phyloP scores from a whole-genome alignment of 1,284 basidiomycete genomes.

The Anthracocystis panici-leucophaei region DNA sequence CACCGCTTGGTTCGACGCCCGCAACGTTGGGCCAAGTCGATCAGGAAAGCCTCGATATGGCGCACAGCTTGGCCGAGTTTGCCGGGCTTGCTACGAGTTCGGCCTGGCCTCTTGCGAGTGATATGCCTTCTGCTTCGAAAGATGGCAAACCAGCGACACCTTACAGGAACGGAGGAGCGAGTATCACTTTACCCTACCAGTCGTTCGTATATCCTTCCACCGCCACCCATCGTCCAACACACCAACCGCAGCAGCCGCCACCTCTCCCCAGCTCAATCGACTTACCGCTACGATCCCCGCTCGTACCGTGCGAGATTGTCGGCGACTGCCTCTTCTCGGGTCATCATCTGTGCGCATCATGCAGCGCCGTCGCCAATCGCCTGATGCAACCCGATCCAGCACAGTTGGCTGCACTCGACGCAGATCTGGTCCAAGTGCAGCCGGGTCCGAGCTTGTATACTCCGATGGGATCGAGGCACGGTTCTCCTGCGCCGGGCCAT shows the following conservation, averaged over 20 bases:
- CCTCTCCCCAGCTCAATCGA: background rate
- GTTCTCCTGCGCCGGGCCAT: constrained; percentile 16
- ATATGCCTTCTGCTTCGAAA: background rate
- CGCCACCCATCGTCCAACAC: constrained; percentile 6
- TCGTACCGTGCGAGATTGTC: constrained; percentile 36
- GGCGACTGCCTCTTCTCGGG: constrained; percentile 49
- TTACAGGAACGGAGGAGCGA: constrained; percentile 4
- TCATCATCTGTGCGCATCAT: constrained; percentile 30
- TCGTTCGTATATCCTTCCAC: constrained; percentile 6
- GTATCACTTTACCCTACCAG: background rate
- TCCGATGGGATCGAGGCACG: constrained; percentile 27
- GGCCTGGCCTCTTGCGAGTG: constrained; percentile 16
- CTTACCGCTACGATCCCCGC: constrained; percentile 3
- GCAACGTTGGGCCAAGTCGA: constrained; percentile 4
- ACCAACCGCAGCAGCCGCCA: constrained; percentile 5
- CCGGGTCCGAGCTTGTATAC: constrained; percentile 44
- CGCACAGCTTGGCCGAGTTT: constrained; percentile 39
- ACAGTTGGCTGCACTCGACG: constrained; percentile 25
- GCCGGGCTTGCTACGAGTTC: constrained; percentile 37
- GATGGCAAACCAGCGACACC: background rate
- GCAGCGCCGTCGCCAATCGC: constrained; percentile 42
- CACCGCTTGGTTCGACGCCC: constrained; percentile 10
- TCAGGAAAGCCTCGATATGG: constrained; percentile 24
- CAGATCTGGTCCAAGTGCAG: constrained; percentile 28
- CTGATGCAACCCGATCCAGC: constrained; percentile 38